Evolutionary conservation across 228 moss, liverwort and hornwort genomes (phyloP), one percentile per base, ranked within the genome.

Genomic region (Sphagnum magellanicum): DNA sequence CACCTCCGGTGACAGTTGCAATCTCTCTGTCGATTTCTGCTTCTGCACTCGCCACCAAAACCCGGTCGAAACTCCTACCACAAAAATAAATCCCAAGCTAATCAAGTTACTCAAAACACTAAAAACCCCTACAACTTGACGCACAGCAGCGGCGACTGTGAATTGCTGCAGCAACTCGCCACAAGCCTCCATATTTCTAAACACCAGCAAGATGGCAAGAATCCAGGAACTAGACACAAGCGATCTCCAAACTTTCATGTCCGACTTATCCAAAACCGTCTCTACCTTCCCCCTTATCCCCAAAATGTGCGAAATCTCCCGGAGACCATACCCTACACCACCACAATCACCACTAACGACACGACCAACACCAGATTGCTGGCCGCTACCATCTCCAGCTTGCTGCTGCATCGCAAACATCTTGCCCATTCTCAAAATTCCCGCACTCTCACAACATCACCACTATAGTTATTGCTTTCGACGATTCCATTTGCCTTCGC

Each of bases 51-150:
- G 82, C 82, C 80, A 86, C 50, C 71, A 67, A 10, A 76, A 62
- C 0, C 86, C 86, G 0, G 83, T 78, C 58, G 79, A 73, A 9
- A 86, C 67, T 0, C 86, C 86, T 13, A 74, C 67, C 49, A 80
- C 15, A 60, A 86, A 86, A 68, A 78, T 72, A n/a, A 86, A 16
- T 32, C 80, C 75, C 51, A 86, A 64, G 10, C 76, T 77, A 48
- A 78, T 71, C 5, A 86, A 48, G 5, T 77, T 69, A 13, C 64
- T 67, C 4, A 86, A 49, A 0, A 73, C 72, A 52, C 77, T 72
- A 1, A 78, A 51, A 67, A 67, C 5, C 72, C 50, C 52, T 63
- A 71, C 59, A 65, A 32, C 61, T 68, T 65, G 32, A 32, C 32
- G 48, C 49, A 49, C 10, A 52, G n/a, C 59, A 63, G 10, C 8